These are phyloP conservation scores for Corymbia citriodora DNA, from an alignment of 441 rosid species.

Conservation along the genomic window DNA sequence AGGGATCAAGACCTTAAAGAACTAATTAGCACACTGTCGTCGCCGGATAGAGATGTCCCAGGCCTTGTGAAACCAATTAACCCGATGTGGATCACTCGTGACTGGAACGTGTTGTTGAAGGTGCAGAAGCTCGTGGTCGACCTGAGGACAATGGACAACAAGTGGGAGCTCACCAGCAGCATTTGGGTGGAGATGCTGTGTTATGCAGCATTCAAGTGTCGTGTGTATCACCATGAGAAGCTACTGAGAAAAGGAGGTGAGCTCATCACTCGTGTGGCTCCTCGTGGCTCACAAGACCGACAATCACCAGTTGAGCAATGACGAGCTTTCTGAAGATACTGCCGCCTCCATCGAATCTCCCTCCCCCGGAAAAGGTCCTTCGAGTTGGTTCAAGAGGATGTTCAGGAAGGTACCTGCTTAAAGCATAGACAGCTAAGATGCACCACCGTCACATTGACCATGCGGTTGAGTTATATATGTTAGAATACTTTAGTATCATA, in stretches of 20 bases:
- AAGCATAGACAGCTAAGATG: too few relatives aligned
- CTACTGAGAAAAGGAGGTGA: neutral
- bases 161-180: too few relatives aligned
- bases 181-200: neutral
- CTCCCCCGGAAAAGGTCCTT: neutral
- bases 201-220: neutral
- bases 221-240: neutral
- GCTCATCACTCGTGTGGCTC: neutral
- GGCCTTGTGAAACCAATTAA: too few relatives aligned
- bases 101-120: neutral
- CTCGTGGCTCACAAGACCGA: neutral
- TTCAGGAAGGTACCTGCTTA: rapidly evolving
- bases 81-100: neutral
- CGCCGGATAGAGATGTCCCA: too few relatives aligned
- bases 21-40: too few relatives aligned
- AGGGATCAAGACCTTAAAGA: too few relatives aligned
- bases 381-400: neutral
- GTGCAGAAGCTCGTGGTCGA: too few relatives aligned
- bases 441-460: neutral
- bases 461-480: neutral
- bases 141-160: too few relatives aligned
- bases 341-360: neutral
- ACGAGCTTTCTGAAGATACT: neutral
- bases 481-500: too few relatives aligned
- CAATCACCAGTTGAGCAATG: neutral